A percentile compares a stretch with the other conserved stretches of the same genome.
phyloP scores from a whole-genome alignment of 2,329 filamentous ascomycete species.

The Colletotrichum caudatum region DNA sequence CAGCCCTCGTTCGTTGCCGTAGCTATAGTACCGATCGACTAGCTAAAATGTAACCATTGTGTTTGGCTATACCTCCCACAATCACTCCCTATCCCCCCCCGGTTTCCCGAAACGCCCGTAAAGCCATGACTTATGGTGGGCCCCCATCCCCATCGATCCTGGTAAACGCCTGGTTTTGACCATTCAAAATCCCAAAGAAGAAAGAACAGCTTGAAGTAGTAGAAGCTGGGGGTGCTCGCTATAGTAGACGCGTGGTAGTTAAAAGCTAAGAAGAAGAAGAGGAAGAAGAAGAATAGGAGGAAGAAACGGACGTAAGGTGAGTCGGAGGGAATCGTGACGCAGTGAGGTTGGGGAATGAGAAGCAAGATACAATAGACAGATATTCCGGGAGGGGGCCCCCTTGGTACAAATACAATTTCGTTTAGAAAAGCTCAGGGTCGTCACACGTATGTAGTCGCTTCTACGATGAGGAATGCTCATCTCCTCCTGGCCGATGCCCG shows the following conservation, averaged over 20 bases:
- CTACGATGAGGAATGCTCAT: constrained; percentile 1
- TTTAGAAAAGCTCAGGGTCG: constrained; percentile 13
- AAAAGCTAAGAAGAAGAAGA: constrained; percentile 24
- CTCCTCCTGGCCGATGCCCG: constrained; percentile 50
- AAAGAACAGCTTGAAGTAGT: constrained; percentile 5
- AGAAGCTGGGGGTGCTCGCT: constrained; percentile 13
- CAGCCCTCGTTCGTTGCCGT: constrained; percentile 4
- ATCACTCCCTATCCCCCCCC: neutral
- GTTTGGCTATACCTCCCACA: neutral
- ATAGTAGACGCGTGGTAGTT: constrained; percentile 27
- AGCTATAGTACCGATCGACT: constrained; percentile 1
- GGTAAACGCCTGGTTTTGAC: constrained; percentile 28
- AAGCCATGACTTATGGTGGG: constrained; percentile 14
- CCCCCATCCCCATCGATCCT: constrained; percentile 7
- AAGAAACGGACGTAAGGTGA: neutral
- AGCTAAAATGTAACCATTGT: neutral
- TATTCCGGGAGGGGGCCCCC: neutral
- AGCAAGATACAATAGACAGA: neutral
- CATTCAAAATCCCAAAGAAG: constrained; percentile 14
- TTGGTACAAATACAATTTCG: constrained; percentile 39
- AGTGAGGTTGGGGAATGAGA: neutral
- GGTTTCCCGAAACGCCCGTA: constrained; percentile 16
- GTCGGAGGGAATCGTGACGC: constrained; percentile 17
- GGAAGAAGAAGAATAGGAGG: constrained; percentile 5
- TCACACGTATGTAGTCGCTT: constrained; percentile 14